Evolutionary conservation across 768 basidiomycete genomes (phyloP).

Genomic region (Boletus rubescentipes): DNA sequence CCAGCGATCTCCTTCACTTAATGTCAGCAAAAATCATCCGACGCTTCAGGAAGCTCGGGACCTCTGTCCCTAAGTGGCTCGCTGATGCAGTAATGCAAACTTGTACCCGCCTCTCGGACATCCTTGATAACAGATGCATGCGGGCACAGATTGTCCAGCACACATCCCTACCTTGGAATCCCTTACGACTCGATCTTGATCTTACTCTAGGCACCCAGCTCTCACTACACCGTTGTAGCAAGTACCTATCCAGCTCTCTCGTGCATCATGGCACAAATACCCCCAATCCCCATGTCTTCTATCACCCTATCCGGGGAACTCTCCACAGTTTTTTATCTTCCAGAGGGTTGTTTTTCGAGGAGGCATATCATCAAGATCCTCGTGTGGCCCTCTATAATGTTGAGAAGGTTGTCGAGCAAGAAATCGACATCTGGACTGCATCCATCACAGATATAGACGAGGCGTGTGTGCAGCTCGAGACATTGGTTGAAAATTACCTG

Average conservation of each 20-base stretch:
- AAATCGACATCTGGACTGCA: neutral
- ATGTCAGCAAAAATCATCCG: neutral
- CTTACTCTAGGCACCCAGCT: neutral
- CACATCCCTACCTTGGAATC: neutral
- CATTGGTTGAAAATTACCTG: neutral
- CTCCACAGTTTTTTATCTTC: neutral
- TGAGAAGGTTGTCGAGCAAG: neutral
- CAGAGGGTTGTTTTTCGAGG: neutral
- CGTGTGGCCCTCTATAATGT: neutral
- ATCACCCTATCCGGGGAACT: neutral
- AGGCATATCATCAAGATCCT: neutral
- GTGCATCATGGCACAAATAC: no score
- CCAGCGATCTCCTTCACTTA: neutral
- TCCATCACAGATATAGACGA: neutral
- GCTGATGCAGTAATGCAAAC: neutral
- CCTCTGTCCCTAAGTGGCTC: neutral
- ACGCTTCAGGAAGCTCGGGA: neutral
- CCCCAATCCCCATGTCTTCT: neutral
- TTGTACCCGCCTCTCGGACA: neutral
- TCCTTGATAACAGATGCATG: neutral
- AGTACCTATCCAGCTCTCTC: neutral
- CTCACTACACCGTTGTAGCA: neutral
- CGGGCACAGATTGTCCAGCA: neutral
- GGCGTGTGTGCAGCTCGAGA: neutral
- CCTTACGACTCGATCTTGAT: neutral